Conservation (phyloP, 164 flowering plant genomes). For the Paratinospora sagittata region DNA sequence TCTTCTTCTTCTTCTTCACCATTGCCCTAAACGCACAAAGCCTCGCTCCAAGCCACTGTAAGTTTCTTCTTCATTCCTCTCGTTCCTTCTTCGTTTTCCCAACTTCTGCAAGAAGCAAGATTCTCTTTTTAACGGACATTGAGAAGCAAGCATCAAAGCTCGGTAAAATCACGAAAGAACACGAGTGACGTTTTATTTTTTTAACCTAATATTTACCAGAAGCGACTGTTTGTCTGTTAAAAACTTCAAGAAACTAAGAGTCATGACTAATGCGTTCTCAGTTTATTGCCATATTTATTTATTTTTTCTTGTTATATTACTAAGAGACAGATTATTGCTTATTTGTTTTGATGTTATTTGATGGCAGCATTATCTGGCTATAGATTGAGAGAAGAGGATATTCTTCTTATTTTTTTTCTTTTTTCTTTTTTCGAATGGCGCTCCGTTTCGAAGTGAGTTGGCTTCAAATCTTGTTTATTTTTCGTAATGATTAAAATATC, state of each 20-base stretch:
- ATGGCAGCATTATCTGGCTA: neutral
- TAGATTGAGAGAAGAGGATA: neutral
- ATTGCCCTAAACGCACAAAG: neutral
- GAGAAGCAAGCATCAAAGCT: no score
- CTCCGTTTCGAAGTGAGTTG: slow-evolving; percentile 9
- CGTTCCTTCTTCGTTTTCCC: neutral
- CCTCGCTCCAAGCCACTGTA: neutral
- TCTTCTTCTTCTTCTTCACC: neutral
- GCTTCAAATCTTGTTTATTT: neutral
- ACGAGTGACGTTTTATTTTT: no score
- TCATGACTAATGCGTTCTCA: no score
- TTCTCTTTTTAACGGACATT: no score
- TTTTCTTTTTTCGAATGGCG: neutral
- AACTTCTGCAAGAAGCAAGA: no score
- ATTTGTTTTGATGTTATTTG: neutral
- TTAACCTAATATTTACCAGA: no score
- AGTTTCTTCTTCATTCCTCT: neutral
- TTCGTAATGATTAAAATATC: no score
- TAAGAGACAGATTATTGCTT: neutral
- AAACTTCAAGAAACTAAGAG: no score
- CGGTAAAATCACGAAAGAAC: no score
- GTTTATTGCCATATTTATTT: neutral
- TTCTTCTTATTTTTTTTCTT: neutral
- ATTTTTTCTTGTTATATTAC: no score
- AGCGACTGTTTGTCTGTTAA: no score